Conservation (phyloP, 164 flowering plant species). For the Tinospora cordifolia region DNA sequence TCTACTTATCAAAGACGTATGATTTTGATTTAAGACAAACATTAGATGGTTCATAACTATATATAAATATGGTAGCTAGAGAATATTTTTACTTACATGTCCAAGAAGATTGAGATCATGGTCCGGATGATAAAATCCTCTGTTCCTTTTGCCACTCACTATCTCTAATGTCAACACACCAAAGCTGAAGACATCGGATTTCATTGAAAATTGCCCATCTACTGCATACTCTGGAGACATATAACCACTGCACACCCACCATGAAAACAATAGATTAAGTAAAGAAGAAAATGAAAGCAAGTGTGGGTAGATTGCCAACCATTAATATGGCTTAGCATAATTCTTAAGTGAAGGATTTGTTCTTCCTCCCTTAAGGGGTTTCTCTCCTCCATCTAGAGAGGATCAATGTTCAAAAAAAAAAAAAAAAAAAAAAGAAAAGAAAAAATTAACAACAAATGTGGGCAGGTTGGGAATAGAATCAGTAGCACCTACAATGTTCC, state of each 20-base stretch:
- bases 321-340: no score
- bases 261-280: not conserved
- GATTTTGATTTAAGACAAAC: no score
- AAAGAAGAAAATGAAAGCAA: not conserved
- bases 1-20: not conserved
- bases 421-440: no score
- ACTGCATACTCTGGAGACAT: constrained; percentile 30
- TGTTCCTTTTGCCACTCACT: constrained; percentile 22
- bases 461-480: constrained; percentile 5
- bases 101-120: constrained; percentile 14
- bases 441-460: no score
- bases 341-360: no score
- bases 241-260: constrained; percentile 18
- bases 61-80: not conserved
- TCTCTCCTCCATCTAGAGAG: no score
- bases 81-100: constrained; percentile 18
- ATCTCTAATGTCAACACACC: constrained; percentile 24
- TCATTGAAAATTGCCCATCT: constrained; percentile 22
- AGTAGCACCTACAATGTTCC: not conserved
- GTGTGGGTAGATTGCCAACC: no score
- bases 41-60: not conserved
- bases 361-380: no score
- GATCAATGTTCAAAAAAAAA: no score
- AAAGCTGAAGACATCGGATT: constrained; percentile 25
- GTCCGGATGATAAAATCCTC: constrained; percentile 5